Base-by-base conservation (phyloP, 345 rosid species). In the Syzygium aromaticum region DNA sequence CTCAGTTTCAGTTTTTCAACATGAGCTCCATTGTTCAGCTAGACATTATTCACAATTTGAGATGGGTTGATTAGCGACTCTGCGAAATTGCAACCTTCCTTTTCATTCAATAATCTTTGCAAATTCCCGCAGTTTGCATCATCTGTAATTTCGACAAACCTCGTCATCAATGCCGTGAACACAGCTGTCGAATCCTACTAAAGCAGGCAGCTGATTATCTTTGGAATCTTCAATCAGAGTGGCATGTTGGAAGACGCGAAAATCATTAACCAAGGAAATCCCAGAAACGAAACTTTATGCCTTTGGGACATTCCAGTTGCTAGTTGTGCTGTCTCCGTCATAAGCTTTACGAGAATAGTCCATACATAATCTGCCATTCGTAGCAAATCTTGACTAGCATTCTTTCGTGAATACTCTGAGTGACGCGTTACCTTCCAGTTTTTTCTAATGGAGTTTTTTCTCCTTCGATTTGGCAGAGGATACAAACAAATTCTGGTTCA, bases 401-500 rank as follows among this genome's bases (percentile, higher is more conserved):
- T 28, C 40, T 28, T 28, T 64, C 5, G 40, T 28, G 77, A 64
- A 15, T 64, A 9, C 11, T 28, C 28, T 28, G 77, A 28, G 40
- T 28, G 40, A 59, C 5, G 8, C 0, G 0, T 1, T 3, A 28
- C 19, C 30, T 30, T 33, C 25, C 6, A 0, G 64, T 52, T 56
- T 9, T 43, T 5, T 33, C 64, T 43, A 30, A 17, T n/a, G 67
- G 86, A 53, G 85, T 54, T 28, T 64, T 43, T 28, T 64, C 63
- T 54, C 56, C 59, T 85, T 85, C 63, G 12, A 77, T 85, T 56
- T 85, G 8, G 77, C 40, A 64, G 77, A 64, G 40, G 77, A 28
- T 15, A 7, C 77, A 64, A 64, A 28, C 38, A 3, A 43, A 43
- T 43, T 43, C 46, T 43, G 46, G 46, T 43, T 43, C 1, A 43